Percentiles rank a stretch among this genome's conserved stretches.
phyloP scores from a whole-genome alignment of 2,329 filamentous ascomycete species.

The Diplodia scrobiculata region DNA sequence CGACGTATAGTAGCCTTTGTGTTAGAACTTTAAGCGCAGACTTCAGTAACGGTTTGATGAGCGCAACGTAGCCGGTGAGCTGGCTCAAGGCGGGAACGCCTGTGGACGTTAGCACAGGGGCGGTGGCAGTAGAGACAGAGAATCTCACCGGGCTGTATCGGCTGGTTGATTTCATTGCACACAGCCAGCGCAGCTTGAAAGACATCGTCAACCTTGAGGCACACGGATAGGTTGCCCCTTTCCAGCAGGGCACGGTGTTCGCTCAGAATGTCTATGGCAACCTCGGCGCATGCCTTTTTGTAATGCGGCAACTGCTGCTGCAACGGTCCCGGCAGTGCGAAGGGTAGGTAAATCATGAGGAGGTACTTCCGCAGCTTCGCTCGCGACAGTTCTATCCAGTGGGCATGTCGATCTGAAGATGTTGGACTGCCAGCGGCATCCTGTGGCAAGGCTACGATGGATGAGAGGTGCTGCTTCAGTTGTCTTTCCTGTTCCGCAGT shows the following conservation, averaged over 20 bases:
- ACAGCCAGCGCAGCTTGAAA: constrained; percentile 8
- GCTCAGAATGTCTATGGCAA: constrained; percentile 1
- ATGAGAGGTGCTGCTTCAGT: background rate
- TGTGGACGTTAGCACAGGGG: background rate
- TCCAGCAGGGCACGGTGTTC: constrained; percentile 7
- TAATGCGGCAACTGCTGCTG: constrained; percentile 5
- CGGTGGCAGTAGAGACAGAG: no score
- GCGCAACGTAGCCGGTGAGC: background rate
- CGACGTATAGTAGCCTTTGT: background rate
- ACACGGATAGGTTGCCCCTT: background rate
- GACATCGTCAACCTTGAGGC: constrained; percentile 16
- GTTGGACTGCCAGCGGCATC: background rate
- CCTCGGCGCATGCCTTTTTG: constrained; percentile 14
- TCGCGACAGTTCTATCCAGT: background rate
- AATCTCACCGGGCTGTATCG: background rate
- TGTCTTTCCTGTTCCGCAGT: constrained; percentile 14
- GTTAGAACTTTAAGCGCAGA: constrained; percentile 3
- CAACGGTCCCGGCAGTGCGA: background rate
- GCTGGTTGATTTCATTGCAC: constrained; percentile 17
- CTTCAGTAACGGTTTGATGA: constrained; percentile 10
- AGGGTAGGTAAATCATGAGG: constrained; percentile 18
- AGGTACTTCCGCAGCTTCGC: constrained; percentile 13
- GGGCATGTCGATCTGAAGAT: background rate
- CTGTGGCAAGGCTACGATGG: background rate
- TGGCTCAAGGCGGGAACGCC: constrained; percentile 1